Evolutionary conservation across 148 eudicot genomes (phyloP).

Genomic region (Camellia lanceoleosa): DNA sequence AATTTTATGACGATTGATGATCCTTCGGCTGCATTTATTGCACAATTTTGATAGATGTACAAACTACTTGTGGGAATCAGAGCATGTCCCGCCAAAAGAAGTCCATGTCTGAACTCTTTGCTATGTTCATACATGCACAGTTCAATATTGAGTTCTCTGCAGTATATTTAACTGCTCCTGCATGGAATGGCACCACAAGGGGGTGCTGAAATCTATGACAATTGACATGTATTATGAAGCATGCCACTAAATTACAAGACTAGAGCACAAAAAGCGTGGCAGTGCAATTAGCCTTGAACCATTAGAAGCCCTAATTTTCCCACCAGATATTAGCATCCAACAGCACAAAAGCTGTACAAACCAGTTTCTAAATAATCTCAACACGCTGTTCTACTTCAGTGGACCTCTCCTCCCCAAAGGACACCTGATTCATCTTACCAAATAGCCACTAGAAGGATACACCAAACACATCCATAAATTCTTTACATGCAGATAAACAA

Average conservation of each 20-base stretch:
- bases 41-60: not conserved
- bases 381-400: not conserved
- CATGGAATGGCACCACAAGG: too few relatives aligned
- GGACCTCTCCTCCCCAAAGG: not conserved
- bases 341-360: not conserved
- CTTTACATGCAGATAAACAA: not conserved
- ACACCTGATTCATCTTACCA: not conserved
- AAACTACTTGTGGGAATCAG: not conserved
- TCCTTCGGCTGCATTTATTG: not conserved
- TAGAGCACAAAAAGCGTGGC: too few relatives aligned
- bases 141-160: not conserved
- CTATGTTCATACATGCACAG: not conserved
- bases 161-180: too few relatives aligned
- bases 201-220: too few relatives aligned
- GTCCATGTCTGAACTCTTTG: not conserved
- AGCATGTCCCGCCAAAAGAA: not conserved
- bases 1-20: not conserved
- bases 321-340: not conserved
- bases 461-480: not conserved
- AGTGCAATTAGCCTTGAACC: too few relatives aligned
- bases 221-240: too few relatives aligned
- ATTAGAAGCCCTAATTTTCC: not conserved
- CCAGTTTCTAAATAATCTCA: not conserved
- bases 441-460: not conserved
- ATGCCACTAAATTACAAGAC: too few relatives aligned